Percentiles rank a stretch among this genome's conserved stretches.
Conservation (phyloP, 176 grass and related monocot genomes). For the Metroxylon sagu region DNA sequence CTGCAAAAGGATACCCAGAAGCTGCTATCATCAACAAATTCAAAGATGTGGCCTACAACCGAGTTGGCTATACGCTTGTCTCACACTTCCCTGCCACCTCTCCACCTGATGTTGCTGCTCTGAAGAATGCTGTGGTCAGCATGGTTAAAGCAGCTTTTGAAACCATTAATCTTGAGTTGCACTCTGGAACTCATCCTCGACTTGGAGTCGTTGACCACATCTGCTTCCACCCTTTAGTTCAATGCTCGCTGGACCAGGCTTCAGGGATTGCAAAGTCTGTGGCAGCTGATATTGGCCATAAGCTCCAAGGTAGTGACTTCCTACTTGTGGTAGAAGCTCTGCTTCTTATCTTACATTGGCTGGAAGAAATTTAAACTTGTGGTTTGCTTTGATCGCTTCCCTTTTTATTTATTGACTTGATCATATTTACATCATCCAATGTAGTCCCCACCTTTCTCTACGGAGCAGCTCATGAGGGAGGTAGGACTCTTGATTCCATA, state of each 20-base stretch:
- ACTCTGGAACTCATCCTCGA: conserved; percentile 57
- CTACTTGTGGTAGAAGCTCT: not conserved
- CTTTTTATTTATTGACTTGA: no score
- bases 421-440: not conserved
- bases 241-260: conserved; percentile 28
- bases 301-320: conserved; percentile 37
- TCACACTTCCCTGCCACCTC: conserved; percentile 18
- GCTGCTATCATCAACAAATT: conserved; percentile 44
- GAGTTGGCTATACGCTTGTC: conserved; percentile 77
- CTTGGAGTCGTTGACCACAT: conserved; percentile 76
- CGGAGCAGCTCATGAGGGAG: conserved; percentile 51
- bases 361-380: no score
- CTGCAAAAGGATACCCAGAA: conserved; percentile 32
- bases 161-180: conserved; percentile 40
- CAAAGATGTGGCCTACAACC: conserved; percentile 58
- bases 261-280: conserved; percentile 35
- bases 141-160: conserved; percentile 46
- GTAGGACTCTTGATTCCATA: conserved; percentile 47
- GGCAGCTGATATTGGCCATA: conserved; percentile 38
- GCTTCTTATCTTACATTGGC: no score
- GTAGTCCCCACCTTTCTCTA: conserved; percentile 64
- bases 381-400: no score
- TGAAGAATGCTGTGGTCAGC: conserved; percentile 42
- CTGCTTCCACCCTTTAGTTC: conserved; percentile 57
- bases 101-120: conserved; percentile 14